Evolutionary conservation across 83 land plant genomes (phyloP).

Genomic region (Thuja plicata): DNA sequence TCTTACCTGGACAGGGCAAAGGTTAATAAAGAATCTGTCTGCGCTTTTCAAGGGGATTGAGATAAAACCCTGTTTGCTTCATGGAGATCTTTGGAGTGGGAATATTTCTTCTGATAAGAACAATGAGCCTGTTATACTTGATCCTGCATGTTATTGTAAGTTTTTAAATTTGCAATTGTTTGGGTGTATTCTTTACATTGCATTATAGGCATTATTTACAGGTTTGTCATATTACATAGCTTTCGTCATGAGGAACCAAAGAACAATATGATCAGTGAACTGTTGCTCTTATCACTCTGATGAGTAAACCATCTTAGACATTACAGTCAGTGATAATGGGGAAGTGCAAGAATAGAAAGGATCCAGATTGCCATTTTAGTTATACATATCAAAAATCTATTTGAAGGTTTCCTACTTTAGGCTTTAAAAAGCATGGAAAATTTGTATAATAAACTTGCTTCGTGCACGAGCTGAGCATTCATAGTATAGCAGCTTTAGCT

Average conservation of each 20-base stretch:
- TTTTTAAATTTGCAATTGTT: neutral
- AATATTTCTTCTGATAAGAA: constrained; percentile 77
- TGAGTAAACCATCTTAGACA: neutral
- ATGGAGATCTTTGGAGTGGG: constrained; percentile 99
- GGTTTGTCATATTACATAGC: neutral
- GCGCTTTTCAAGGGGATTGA: constrained; percentile 68
- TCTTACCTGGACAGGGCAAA: constrained; percentile 52
- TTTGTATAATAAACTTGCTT: too few species aligned
- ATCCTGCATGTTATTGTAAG: constrained; percentile 99
- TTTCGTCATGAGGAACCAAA: neutral
- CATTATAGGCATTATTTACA: neutral
- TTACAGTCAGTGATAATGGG: too few species aligned
- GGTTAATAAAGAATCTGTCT: constrained; percentile 56
- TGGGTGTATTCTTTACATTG: neutral
- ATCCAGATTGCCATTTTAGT: too few species aligned
- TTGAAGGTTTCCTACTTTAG: too few species aligned
- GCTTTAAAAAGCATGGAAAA: too few species aligned
- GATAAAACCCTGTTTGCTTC: constrained; percentile 86
- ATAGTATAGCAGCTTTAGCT: too few species aligned
- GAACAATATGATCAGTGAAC: neutral
- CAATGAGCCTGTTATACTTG: constrained; percentile 94
- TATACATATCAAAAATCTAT: too few species aligned
- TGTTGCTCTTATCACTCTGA: neutral
- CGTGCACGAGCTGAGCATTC: too few species aligned
- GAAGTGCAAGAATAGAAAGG: too few species aligned